Evolutionary conservation across 2,329 filamentous ascomycete species (phyloP), one percentile per base, ranked within the genome.

Genomic region (Dichotomopilus funicola): DNA sequence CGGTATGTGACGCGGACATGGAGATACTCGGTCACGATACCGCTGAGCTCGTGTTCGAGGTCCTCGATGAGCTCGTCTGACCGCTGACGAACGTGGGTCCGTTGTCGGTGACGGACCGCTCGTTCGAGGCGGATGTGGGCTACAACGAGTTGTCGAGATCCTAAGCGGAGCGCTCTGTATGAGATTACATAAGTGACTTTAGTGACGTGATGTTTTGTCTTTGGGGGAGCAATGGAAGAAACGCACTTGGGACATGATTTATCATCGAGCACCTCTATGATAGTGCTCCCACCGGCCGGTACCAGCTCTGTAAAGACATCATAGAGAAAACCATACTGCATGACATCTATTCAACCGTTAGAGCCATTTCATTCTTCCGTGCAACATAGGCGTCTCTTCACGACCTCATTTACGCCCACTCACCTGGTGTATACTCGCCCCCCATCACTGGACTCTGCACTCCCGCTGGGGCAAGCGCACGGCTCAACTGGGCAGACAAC

Each of bases 51-150:
- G 35, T 72, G 69, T 62, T 85, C 80, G 9, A 86, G 71, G 55
- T 84, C 79, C 31, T 79, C 74, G 12, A 86, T 81, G 36, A 85
- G 69, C 42, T 79, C 73, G 10, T 84, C 79, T 0, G 81, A 77
- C 41, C 70, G 74, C 47, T 74, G 71, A 36, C 69, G 68, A 7
- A 63, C 36, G 51, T 73, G 68, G 7, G 34, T 46, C 31, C 35
- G 49, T 52, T 54, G 5, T 53, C 41, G 7, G 43, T 57, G 53
- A 49, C 27, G 55, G 35, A 54, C 55, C n/a, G 42, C 41, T 7
- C 60, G 54, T 43, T 68, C 62, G 9, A 79, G 66, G 5, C 66
- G 65, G 4, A 81, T 61, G 45, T 78, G 74, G 10, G 72, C 77
- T n/a, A 83, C 65, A 34, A 81, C 63, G 1, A 83, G 69, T 8